Evolutionary conservation across 1,139 yeast species (phyloP).

Genomic region (Pichia cactophila): DNA sequence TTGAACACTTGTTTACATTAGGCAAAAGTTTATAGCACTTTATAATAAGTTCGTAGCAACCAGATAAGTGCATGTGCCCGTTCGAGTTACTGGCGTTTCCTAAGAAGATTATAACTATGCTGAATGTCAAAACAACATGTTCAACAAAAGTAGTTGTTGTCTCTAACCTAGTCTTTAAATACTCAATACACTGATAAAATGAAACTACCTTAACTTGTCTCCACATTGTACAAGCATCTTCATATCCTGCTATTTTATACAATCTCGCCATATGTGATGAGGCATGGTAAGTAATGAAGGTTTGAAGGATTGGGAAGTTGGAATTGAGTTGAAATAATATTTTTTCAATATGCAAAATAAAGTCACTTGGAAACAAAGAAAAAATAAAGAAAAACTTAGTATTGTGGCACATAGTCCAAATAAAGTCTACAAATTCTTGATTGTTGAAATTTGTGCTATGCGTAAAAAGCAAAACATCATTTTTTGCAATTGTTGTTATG

Average conservation of each 20-base stretch:
- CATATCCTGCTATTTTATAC: slow-evolving; percentile 6
- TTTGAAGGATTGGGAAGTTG: slow-evolving; percentile 14
- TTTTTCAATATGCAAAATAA: slow-evolving; percentile 3
- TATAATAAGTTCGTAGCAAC: slow-evolving; percentile 12
- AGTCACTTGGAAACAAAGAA: slow-evolving; percentile 12
- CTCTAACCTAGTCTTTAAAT: slow-evolving; percentile 10
- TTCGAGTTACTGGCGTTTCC: slow-evolving; percentile 14
- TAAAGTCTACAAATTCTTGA: slow-evolving; percentile 13
- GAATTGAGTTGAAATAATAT: slow-evolving; percentile 11
- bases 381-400: slow-evolving; percentile 14
- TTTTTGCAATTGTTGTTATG: slow-evolving; percentile 4
- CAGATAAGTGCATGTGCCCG: slow-evolving; percentile 17
- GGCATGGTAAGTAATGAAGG: slow-evolving; percentile 16
- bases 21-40: slow-evolving; percentile 6
- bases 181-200: slow-evolving; percentile 15
- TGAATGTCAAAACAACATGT: slow-evolving; percentile 13
- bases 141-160: slow-evolving; percentile 10
- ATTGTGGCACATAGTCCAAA: slow-evolving; percentile 14
- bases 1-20: neutral
- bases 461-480: slow-evolving; percentile 11
- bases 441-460: slow-evolving; percentile 3
- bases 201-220: slow-evolving; percentile 13
- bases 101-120: slow-evolving; percentile 13
- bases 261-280: slow-evolving; percentile 13
- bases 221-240: slow-evolving; percentile 10